Conservation (phyloP, 2,329 filamentous ascomycete species). For the Helotiales sp. region DNA sequence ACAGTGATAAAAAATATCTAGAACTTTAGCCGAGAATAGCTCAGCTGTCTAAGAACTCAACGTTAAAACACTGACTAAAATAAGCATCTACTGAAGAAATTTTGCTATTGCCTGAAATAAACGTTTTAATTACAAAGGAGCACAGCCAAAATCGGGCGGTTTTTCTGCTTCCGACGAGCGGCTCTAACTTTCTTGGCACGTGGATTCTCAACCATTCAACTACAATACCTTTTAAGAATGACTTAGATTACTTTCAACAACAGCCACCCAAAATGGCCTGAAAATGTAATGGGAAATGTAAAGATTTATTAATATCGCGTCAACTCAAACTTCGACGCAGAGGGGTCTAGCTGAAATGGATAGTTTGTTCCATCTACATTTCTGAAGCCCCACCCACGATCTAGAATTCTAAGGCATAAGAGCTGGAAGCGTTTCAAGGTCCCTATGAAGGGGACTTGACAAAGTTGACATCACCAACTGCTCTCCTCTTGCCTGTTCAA, state of each 20-base stretch:
- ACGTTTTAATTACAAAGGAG: background rate
- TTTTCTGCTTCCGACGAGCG: background rate
- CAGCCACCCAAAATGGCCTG: background rate
- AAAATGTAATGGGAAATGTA: background rate
- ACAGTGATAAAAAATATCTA: no score
- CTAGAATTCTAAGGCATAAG: background rate
- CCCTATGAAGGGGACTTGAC: background rate
- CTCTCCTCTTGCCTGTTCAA: background rate
- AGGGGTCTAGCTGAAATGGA: background rate
- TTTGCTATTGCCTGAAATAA: no score
- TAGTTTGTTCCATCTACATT: background rate
- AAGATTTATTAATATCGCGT: background rate
- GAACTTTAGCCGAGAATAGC: no score
- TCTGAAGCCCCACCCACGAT: background rate
- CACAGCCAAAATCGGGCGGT: background rate
- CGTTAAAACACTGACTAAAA: no score
- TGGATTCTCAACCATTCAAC: background rate
- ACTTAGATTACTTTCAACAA: background rate
- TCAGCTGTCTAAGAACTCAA: no score
- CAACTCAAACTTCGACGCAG: background rate
- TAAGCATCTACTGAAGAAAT: no score
- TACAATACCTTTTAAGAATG: background rate
- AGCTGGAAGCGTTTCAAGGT: background rate
- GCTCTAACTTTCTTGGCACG: background rate
- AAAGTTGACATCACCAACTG: background rate